Percentiles rank a stretch among this genome's conserved stretches.
Evolutionary conservation across 495 filamentous ascomycete genomes (phyloP).

Genomic region (Tuber borchii): DNA sequence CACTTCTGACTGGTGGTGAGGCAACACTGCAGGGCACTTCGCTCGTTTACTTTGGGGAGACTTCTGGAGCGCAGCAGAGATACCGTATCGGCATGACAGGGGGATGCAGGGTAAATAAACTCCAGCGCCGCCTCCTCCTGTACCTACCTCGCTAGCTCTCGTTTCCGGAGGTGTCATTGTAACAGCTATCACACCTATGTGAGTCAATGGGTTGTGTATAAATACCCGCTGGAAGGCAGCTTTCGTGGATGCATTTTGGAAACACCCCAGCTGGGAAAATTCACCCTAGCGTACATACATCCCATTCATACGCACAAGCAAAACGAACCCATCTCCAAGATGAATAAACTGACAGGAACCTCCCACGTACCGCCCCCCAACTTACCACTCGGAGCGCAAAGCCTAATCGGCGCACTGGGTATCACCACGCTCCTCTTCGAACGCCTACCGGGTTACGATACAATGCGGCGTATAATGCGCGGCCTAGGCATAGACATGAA

Average conservation of each 20-base stretch:
- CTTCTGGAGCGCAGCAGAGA: background rate
- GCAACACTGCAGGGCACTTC: background rate
- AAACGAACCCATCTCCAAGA: background rate
- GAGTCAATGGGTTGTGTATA: background rate
- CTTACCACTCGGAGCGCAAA: conserved; percentile 16
- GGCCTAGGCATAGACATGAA: conserved; percentile 16
- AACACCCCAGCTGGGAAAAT: background rate
- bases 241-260: background rate
- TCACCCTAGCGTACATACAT: background rate
- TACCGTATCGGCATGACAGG: background rate
- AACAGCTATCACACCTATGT: background rate
- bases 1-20: background rate
- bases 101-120: background rate
- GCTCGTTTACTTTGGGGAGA: background rate
- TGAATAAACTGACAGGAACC: background rate
- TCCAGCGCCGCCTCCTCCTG: background rate
- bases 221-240: background rate
- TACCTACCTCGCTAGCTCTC: background rate
- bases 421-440: conserved; percentile 22
- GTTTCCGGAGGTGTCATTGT: background rate
- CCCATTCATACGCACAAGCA: background rate
- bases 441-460: conserved; percentile 26
- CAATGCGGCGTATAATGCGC: conserved; percentile 12
- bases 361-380: background rate
- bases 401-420: conserved; percentile 20